Evolutionary conservation across 2,329 filamentous ascomycete genomes (phyloP).

Genomic region (Fusarium longipes): DNA sequence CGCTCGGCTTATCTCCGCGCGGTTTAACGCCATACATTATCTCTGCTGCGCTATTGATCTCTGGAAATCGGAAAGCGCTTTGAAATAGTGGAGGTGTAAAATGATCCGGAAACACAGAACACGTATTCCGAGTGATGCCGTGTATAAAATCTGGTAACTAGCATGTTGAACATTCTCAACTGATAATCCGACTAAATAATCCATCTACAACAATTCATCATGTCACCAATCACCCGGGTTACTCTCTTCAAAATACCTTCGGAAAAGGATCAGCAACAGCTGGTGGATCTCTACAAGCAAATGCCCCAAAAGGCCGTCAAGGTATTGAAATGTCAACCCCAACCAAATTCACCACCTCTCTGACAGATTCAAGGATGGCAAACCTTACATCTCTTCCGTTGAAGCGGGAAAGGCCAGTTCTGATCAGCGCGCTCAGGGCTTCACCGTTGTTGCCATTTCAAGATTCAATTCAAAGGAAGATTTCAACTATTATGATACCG

Average conservation of each 20-base stretch:
- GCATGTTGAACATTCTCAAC: no score
- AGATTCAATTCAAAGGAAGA: slow-evolving; percentile 68
- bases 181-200: no score
- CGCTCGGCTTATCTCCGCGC: no score
- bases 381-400: slow-evolving; percentile 68
- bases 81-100: not conserved
- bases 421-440: slow-evolving; percentile 68
- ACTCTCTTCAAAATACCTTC: slow-evolving; percentile 55
- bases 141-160: no score
- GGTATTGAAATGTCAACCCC: slow-evolving; percentile 22
- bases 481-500: slow-evolving; percentile 70
- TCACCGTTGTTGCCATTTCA: slow-evolving; percentile 66
- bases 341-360: rapidly evolving
- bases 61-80: not conserved
- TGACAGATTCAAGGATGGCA: slow-evolving; percentile 61
- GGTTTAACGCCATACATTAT: no score
- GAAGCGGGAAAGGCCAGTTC: slow-evolving; percentile 61
- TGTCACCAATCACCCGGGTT: slow-evolving; percentile 45
- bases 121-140: not conserved
- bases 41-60: no score
- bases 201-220: not conserved
- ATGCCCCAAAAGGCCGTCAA: slow-evolving; percentile 50
- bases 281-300: slow-evolving; percentile 49
- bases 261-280: slow-evolving; percentile 47
- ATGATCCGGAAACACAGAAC: not conserved